A percentile compares a stretch with the other conserved stretches of the same genome.
phyloP scores from a whole-genome alignment of 331 rosid species.

The Pyrus hybrid region DNA sequence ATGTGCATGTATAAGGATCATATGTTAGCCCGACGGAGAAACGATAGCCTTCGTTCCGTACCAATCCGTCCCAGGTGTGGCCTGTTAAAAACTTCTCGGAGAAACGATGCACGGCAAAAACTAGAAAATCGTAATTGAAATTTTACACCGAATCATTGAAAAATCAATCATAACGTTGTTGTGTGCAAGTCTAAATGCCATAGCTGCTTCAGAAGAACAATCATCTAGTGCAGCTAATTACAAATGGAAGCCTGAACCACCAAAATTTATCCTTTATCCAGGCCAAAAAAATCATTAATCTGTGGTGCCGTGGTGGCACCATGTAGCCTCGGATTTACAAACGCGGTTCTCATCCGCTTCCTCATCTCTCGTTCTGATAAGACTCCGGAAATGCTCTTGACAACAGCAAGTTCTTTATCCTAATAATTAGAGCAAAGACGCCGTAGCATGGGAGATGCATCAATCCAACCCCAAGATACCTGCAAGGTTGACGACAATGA shows the following conservation, averaged over 20 bases:
- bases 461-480: conserved; percentile 75
- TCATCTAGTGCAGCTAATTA: background rate
- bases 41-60: no score
- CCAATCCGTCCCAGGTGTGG: no score
- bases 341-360: background rate
- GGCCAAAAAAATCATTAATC: background rate
- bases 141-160: no score
- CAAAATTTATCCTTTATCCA: background rate
- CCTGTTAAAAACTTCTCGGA: no score
- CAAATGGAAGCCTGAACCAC: background rate
- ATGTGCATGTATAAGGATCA: no score
- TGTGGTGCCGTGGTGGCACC: background rate
- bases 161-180: background rate
- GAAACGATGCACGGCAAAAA: no score
- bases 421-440: conserved; percentile 42
- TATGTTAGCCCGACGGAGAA: no score
- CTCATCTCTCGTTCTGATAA: conserved; percentile 15
- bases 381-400: conserved; percentile 44
- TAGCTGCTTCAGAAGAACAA: background rate
- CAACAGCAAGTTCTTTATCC: conserved; percentile 41
- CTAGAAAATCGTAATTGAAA: no score
- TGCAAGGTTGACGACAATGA: conserved; percentile 16
- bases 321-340: background rate
- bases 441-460: conserved; percentile 71
- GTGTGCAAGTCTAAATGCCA: background rate